Evolutionary conservation across 2,329 filamentous ascomycete species (phyloP), one percentile per base, ranked within the genome.

Genomic region (Daldinia sp.): DNA sequence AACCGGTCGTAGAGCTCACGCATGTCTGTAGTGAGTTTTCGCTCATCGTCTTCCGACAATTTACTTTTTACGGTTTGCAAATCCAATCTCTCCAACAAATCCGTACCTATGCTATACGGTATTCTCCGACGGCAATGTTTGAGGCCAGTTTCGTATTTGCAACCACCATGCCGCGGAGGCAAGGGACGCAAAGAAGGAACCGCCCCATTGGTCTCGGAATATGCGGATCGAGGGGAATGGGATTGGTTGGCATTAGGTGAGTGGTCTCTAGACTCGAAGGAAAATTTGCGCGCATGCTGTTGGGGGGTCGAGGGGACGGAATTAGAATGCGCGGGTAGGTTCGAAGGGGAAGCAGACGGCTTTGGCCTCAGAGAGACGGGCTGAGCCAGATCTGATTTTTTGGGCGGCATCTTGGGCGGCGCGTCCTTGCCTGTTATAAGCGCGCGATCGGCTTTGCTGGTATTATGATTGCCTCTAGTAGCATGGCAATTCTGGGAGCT

Each of bases 291-390:
- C 72, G 94, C 89, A 80, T 93, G 92, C 79, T 98, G 94, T 77
- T 95, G 93, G 7, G 95, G 96, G 2, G 95, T 98, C 0, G 95
- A 97, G 0, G 95, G 95, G 55, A 98, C 93, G 7, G 95, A 98
- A 78, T 87, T 97, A 26, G 95, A 97, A 78, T 97, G 86, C 6
- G 69, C 88, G 59, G 89, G 89, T 53, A 87, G 65, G 81, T 81
- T 71, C 53, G 78, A 72, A 72, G 88, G 80, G 70, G 86, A 81
- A 35, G 67, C 55, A 51, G 72, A 72, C 56, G 70, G 67, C 67
- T 76, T 76, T 18, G 74, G 71, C 62, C 72, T 74, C 44, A 68
- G 55, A 30, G 74, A 69, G 37, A 74, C 67, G 65, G 69, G 72
- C 60, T 77, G 72, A 53, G 71, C 58, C 46, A 64, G 65, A 57